A percentile compares a stretch with the other conserved stretches of the same genome.
Evolutionary conservation across 2,329 filamentous ascomycete genomes (phyloP).

Genomic region (Ramularia endophylla): DNA sequence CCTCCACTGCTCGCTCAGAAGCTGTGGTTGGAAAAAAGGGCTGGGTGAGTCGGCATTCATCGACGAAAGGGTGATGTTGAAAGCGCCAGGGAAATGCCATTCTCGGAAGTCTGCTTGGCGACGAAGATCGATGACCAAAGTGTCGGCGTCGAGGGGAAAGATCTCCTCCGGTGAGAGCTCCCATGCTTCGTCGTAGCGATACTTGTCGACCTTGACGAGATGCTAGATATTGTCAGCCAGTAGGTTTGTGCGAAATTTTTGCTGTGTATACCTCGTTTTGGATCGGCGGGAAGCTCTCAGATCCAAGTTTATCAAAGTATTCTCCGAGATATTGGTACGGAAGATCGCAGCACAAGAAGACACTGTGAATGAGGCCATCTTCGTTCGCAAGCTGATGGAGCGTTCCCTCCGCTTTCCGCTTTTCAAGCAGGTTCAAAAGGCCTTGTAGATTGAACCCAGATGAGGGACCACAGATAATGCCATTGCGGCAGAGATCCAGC

Average conservation of each 20-base stretch:
- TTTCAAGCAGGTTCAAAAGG: conserved; percentile 46
- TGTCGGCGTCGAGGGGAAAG: conserved; percentile 23
- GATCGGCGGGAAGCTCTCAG: conserved; percentile 46
- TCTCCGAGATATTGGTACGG: conserved; percentile 57
- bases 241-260: no score
- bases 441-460: conserved; percentile 55
- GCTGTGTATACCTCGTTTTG: conserved; percentile 29
- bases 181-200: conserved; percentile 53
- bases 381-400: conserved; percentile 41
- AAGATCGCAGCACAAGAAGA: conserved; percentile 58
- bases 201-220: conserved; percentile 45
- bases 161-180: conserved; percentile 38
- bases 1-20: conserved; percentile 44
- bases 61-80: conserved; percentile 33
- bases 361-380: conserved; percentile 46
- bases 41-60: conserved; percentile 32
- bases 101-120: conserved; percentile 4
- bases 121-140: conserved; percentile 21
- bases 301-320: conserved; percentile 51
- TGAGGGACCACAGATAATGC: conserved; percentile 55
- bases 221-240: conserved; percentile 27
- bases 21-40: conserved; percentile 43
- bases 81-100: conserved; percentile 3
- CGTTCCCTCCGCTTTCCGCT: conserved; percentile 41
- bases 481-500: conserved; percentile 50